These are phyloP conservation scores for Trichoderma asperellum DNA, from an alignment of 2,329 filamentous ascomycete species.

Conservation along the genomic window DNA sequence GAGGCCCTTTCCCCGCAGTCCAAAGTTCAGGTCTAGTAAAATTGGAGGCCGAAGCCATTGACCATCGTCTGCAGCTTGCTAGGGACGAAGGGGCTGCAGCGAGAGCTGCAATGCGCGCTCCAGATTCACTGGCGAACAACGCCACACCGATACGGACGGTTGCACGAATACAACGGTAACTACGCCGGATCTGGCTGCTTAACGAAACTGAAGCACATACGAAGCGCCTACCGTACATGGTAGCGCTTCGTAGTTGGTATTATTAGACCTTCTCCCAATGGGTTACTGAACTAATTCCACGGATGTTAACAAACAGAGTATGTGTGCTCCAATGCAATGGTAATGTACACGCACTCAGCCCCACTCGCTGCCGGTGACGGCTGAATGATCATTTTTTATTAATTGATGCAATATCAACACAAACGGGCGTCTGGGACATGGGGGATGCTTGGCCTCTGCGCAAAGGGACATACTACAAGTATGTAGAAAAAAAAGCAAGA, in stretches of 20 bases:
- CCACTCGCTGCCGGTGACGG: constrained; percentile 20
- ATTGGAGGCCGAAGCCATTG: constrained; percentile 23
- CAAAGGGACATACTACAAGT: neutral
- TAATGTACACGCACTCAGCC: constrained; percentile 5
- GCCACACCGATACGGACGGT: constrained; percentile 20
- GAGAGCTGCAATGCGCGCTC: constrained; percentile 12
- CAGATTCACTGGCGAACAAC: neutral
- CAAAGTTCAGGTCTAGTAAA: constrained; percentile 6
- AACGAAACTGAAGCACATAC: neutral
- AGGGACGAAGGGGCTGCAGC: neutral
- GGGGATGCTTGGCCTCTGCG: neutral
- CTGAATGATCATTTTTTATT: constrained; percentile 22
- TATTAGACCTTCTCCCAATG: neutral
- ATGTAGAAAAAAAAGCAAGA: neutral
- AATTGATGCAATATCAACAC: constrained; percentile 12
- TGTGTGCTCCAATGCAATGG: neutral
- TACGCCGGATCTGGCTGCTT: constrained; percentile 10
- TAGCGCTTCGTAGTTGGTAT: neutral
- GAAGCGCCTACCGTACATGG: neutral
- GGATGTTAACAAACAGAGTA: constrained; percentile 1
- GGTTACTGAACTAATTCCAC: constrained; percentile 5
- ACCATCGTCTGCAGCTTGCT: constrained; percentile 14
- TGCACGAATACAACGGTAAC: neutral
- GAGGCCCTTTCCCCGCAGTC: constrained; percentile 14
- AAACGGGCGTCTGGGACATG: constrained; percentile 18